A percentile compares a stretch with the other conserved stretches of the same genome.
phyloP scores from a whole-genome alignment of 2,329 filamentous ascomycete species.

The Graphium sp. region DNA sequence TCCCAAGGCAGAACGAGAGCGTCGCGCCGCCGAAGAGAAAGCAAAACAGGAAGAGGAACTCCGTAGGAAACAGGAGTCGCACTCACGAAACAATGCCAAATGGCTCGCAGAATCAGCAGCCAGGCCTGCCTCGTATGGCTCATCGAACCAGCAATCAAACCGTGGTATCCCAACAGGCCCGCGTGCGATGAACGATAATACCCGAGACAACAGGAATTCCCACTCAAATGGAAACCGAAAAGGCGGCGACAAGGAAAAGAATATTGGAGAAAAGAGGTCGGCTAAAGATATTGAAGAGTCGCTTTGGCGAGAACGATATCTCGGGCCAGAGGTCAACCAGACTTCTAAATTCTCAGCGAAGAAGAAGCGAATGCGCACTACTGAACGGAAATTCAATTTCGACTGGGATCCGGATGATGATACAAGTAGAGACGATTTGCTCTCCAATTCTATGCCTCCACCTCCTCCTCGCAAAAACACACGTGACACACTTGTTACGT shows the following conservation, averaged over 20 bases:
- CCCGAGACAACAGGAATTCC: slow-evolving; percentile 1
- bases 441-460: too few relatives aligned
- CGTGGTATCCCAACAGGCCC: too few relatives aligned
- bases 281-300: slow-evolving; percentile 1
- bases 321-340: slow-evolving; percentile 75
- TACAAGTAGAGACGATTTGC: too few relatives aligned
- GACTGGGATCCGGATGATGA: slow-evolving; percentile 95
- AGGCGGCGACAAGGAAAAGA: slow-evolving; percentile 4
- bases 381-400: slow-evolving; percentile 97
- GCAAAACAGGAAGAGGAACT: slow-evolving; percentile 42
- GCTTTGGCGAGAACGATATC: slow-evolving; percentile 40
- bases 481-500: too few relatives aligned
- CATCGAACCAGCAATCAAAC: too few relatives aligned
- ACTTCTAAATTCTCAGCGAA: slow-evolving; percentile 78
- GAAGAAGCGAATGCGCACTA: slow-evolving; percentile 87
- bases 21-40: slow-evolving; percentile 49
- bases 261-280: too few relatives aligned
- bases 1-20: slow-evolving; percentile 67
- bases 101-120: too few relatives aligned
- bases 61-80: too few relatives aligned
- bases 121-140: too few relatives aligned
- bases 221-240: too few relatives aligned
- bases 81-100: too few relatives aligned
- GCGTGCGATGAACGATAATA: slow-evolving; percentile 2
- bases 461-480: too few relatives aligned